These are phyloP conservation scores for Fusarium tricinctum DNA, from an alignment of 2,329 filamentous ascomycete genomes.

Conservation along the genomic window DNA sequence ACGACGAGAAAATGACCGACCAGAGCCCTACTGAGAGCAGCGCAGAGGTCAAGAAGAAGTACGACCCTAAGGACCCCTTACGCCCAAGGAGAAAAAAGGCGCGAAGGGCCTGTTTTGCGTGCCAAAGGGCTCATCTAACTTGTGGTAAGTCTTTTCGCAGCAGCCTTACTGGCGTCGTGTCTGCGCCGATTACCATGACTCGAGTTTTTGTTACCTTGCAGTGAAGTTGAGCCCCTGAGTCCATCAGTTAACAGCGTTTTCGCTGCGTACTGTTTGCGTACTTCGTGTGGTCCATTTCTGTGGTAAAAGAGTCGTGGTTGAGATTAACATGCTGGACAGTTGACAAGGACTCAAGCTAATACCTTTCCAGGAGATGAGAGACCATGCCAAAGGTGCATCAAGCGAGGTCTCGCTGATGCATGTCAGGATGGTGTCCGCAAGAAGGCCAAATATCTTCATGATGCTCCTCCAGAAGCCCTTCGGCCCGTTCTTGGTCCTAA, in stretches of 20 bases:
- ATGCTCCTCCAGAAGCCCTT: constrained; percentile 90
- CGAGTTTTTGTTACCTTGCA: constrained; percentile 11
- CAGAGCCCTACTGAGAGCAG: constrained; percentile 62
- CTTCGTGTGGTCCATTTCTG: neutral
- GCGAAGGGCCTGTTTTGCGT: constrained; percentile 93
- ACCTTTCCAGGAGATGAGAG: constrained; percentile 83
- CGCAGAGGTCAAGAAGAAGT: constrained; percentile 74
- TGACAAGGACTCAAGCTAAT: constrained; percentile 36
- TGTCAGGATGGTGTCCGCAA: constrained; percentile 98
- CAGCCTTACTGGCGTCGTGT: constrained; percentile 9
- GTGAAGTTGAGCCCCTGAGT: constrained; percentile 35
- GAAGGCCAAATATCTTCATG: constrained; percentile 98
- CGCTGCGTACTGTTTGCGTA: constrained; percentile 12
- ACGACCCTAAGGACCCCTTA: constrained; percentile 88
- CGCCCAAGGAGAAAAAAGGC: constrained; percentile 96
- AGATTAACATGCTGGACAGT: constrained; percentile 15
- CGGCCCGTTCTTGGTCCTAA: constrained; percentile 84
- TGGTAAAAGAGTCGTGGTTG: constrained; percentile 5
- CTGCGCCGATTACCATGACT: constrained; percentile 11
- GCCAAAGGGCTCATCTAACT: constrained; percentile 95
- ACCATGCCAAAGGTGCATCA: constrained; percentile 93
- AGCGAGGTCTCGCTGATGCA: constrained; percentile 88
- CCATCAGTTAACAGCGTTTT: constrained; percentile 7
- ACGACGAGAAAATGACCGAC: constrained; percentile 68
- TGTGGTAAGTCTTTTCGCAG: constrained; percentile 80